Base-by-base conservation (phyloP, 2,329 filamentous ascomycete genomes). In the Nemania bipapillata region DNA sequence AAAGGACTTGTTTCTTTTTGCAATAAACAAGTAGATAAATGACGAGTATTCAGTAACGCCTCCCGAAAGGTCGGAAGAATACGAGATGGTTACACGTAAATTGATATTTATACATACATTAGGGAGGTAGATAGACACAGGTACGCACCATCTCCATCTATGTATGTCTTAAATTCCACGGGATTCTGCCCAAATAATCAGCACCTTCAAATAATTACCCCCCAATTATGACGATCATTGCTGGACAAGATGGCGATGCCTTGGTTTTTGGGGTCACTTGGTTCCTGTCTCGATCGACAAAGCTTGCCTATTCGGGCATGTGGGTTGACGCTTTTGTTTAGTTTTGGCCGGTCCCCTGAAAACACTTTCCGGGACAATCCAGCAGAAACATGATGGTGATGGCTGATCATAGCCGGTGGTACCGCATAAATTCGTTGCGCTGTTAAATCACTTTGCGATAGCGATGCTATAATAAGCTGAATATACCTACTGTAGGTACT, bases 251-350 rank as follows among this genome's bases (percentile, higher is more conserved):
- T 45, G 40, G 40, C 40, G 5, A 45, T 65, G 60, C 66, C 66
- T 57, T 68, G 55, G 58, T 55, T 65, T 65, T 56, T 9, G 20
- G 17, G 53, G 63, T 63, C 62, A 66, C 47, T 63, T 42, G 56
- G 66, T 66, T 66, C 63, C 63, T 66, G 56, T 66, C 66, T 37
- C 50, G 67, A 66, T 63, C 47, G 47, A 65, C 56, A 67, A 26
- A 58, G 63, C 35, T 69, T 70, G 59, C 67, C 61, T 62, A 26
- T 49, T 59, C 61, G 62, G 62, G 65, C 59, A 72, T 65, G 24
- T 68, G 50, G 52, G 50, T 66, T 30, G 55, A 40, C 47, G 47
- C 42, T 35, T 20, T 47, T 32, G 56, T 32, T 45, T 42, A 61
- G 47, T 47, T 60, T 60, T 60, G 26, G 30, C 20, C 17, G 52